A percentile compares a stretch with the other conserved stretches of the same genome.
phyloP scores from a whole-genome alignment of 306 rosid species.

The Medicago lupulina region DNA sequence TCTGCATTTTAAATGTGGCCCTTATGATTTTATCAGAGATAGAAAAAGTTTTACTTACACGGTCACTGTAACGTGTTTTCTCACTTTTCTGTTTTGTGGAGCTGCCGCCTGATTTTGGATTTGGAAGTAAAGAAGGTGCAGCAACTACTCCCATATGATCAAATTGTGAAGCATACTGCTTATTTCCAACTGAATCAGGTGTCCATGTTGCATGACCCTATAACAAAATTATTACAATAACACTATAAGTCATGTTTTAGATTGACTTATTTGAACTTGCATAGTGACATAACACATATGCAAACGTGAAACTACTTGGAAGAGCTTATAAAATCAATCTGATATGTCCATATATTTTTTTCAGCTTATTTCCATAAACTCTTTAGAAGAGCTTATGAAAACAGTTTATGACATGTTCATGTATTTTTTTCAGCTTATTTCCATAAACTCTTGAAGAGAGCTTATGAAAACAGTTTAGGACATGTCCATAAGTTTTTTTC shows the following conservation, averaged over 20 bases:
- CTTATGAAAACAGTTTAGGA: neutral
- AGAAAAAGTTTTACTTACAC: conserved; percentile 60
- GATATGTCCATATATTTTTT: neutral
- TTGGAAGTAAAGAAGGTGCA: conserved; percentile 45
- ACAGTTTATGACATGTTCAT: neutral
- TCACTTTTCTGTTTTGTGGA: conserved; percentile 43
- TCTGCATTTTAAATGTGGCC: conserved; percentile 21
- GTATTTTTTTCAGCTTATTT: neutral
- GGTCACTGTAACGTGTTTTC: conserved; percentile 52
- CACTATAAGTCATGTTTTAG: neutral
- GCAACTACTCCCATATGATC: conserved; percentile 48
- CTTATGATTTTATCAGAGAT: neutral
- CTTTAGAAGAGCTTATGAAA: neutral
- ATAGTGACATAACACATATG: neutral
- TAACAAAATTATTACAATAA: conserved; percentile 37
- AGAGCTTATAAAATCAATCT: too few species aligned
- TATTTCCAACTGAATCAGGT: conserved; percentile 45
- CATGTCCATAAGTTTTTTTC: too few species aligned
- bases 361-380: neutral
- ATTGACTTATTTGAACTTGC: neutral
- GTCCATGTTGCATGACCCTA: conserved; percentile 58
- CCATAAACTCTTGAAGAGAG: neutral
- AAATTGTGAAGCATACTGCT: conserved; percentile 39
- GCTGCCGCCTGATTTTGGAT: conserved; percentile 46
- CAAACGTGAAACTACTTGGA: neutral